Conservation (phyloP, 2,329 filamentous ascomycete species). For the Shiraia bambusicola region DNA sequence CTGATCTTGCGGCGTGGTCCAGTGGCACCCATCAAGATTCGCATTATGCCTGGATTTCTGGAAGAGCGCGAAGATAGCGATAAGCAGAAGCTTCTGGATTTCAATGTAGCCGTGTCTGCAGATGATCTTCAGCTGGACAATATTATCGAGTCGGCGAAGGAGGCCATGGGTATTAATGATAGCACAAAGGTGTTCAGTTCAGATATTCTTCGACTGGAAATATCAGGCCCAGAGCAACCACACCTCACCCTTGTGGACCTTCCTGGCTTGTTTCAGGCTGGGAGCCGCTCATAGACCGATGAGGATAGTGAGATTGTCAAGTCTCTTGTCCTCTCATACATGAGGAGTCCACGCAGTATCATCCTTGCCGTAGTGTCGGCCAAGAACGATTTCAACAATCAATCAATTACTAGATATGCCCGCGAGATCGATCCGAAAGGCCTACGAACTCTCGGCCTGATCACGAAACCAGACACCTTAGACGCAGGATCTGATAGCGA, state of each 20-base stretch:
- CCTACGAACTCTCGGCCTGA: conserved; percentile 55
- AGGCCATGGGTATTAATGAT: conserved; percentile 49
- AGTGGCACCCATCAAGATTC: conserved; percentile 44
- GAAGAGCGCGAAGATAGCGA: conserved; percentile 8
- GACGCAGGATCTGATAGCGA: conserved; percentile 45
- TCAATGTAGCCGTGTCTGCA: conserved; percentile 2
- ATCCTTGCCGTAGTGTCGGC: conserved; percentile 54
- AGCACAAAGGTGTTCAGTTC: conserved; percentile 18
- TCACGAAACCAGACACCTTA: conserved; percentile 58
- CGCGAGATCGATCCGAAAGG: conserved; percentile 50
- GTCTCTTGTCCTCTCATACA: conserved; percentile 54
- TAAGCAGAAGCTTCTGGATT: conserved; percentile 5
- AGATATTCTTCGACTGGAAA: conserved; percentile 29
- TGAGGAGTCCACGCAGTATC: conserved; percentile 59
- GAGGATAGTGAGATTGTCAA: conserved; percentile 37
- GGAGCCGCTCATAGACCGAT: conserved; percentile 31
- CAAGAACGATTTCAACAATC: conserved; percentile 54
- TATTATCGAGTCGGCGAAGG: conserved; percentile 52
- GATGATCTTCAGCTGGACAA: conserved; percentile 11
- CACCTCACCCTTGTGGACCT: conserved; percentile 40
- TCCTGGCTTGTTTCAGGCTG: conserved; percentile 43
- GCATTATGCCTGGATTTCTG: conserved; percentile 36
- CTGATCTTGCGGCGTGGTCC: conserved; percentile 53
- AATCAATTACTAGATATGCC: conserved; percentile 56
- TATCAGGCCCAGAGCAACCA: conserved; percentile 21